Percentiles rank a stretch among this genome's conserved stretches.
phyloP scores from a whole-genome alignment of 2,329 filamentous ascomycete genomes.

The Berkeleyomyces basicola region DNA sequence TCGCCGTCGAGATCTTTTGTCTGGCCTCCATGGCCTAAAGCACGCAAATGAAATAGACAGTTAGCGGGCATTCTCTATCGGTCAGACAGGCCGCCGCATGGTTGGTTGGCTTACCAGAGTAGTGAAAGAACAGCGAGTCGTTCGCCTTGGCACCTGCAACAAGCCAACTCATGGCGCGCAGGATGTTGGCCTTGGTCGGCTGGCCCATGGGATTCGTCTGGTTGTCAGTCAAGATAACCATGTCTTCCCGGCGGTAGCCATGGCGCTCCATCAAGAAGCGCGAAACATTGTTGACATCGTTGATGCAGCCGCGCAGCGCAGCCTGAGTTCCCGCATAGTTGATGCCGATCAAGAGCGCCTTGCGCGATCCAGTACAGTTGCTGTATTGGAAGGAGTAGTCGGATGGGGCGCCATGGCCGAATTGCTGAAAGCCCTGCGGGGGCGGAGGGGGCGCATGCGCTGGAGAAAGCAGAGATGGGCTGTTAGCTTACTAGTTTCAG shows the following conservation, averaged over 20 bases:
- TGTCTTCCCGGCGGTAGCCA: conserved; percentile 39
- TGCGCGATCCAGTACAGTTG: conserved; percentile 67
- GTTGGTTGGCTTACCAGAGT: conserved; percentile 25
- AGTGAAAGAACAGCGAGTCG: conserved; percentile 43
- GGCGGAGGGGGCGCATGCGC: conserved; percentile 40
- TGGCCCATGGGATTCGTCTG: conserved; percentile 40
- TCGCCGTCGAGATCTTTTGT: conserved; percentile 39
- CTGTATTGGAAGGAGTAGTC: conserved; percentile 82
- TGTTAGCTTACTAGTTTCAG: conserved; percentile 11
- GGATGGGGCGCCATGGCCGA: conserved; percentile 64
- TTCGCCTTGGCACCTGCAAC: conserved; percentile 39
- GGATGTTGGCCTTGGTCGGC: conserved; percentile 37
- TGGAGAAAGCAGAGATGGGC: conserved; percentile 26
- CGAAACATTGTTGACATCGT: conserved; percentile 44
- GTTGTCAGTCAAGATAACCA: conserved; percentile 41
- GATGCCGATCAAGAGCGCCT: conserved; percentile 42
- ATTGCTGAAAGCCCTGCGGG: conserved; percentile 49
- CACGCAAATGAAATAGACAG: background rate
- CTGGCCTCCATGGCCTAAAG: conserved; percentile 35
- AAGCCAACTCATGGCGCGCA: conserved; percentile 41
- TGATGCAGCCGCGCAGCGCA: conserved; percentile 42
- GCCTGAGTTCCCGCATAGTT: conserved; percentile 43
- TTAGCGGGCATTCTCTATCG: background rate
- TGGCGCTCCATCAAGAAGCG: conserved; percentile 36
- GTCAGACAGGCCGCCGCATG: background rate